Evolutionary conservation across 352 stramenopile species (phyloP).

Genomic region (Phytophthora ramorum): DNA sequence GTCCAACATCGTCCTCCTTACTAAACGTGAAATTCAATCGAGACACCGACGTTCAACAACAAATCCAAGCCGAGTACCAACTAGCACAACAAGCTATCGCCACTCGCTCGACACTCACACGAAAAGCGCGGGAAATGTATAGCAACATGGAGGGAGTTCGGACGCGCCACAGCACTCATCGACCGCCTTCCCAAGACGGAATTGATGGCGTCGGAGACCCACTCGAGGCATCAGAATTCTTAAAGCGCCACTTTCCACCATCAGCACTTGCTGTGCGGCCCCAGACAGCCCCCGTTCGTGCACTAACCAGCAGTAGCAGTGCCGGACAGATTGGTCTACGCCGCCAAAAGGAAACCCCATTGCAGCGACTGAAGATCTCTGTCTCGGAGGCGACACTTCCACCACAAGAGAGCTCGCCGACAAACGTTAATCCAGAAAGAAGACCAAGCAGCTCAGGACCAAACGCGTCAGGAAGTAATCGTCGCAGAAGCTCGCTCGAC

Average conservation of each 20-base stretch:
- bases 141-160: slow-evolving; percentile 45
- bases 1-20: slow-evolving; percentile 24
- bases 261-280: slow-evolving; percentile 43
- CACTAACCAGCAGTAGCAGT: slow-evolving; percentile 13
- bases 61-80: slow-evolving; percentile 49
- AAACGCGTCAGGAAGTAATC: background rate
- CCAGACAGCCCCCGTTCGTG: slow-evolving; percentile 49
- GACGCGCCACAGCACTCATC: slow-evolving; percentile 11
- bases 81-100: slow-evolving; percentile 47
- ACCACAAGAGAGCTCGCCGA: background rate
- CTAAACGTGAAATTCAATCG: slow-evolving; percentile 10
- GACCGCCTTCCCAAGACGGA: slow-evolving; percentile 3
- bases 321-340: slow-evolving; percentile 5
- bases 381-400: slow-evolving; percentile 18
- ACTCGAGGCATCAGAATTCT: slow-evolving; percentile 55
- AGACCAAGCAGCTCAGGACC: background rate
- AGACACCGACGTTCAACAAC: slow-evolving; percentile 43
- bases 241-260: slow-evolving; percentile 54
- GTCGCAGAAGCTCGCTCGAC: slow-evolving; percentile 54
- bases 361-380: slow-evolving; percentile 13
- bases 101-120: slow-evolving; percentile 50
- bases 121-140: slow-evolving; percentile 67
- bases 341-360: slow-evolving; percentile 2
- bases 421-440: background rate
- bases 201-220: slow-evolving; percentile 9